A percentile compares a stretch with the other conserved stretches of the same genome.
These are phyloP conservation scores for Collybiopsis confluens DNA, from an alignment of 768 basidiomycete genomes.

Conservation along the genomic window DNA sequence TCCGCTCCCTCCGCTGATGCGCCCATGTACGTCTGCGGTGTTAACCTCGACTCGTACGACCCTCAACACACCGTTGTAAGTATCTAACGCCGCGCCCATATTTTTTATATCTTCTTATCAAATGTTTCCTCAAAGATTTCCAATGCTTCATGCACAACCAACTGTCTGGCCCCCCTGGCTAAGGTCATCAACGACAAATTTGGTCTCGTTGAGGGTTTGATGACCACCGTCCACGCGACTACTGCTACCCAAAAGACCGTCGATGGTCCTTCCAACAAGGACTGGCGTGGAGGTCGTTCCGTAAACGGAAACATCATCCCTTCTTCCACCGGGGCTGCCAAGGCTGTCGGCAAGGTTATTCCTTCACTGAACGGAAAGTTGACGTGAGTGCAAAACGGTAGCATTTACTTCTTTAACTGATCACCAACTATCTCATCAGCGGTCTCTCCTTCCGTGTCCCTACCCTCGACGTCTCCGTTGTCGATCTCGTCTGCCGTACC, in stretches of 20 bases:
- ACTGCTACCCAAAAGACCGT: constrained; percentile 96
- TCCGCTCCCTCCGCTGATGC: constrained; percentile 21
- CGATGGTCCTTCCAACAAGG: constrained; percentile 91
- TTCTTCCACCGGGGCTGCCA: constrained; percentile 97
- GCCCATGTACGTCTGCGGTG: constrained; percentile 89
- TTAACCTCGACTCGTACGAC: constrained; percentile 93
- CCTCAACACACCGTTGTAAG: constrained; percentile 79
- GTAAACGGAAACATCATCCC: constrained; percentile 99
- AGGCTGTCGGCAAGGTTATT: constrained; percentile 98
- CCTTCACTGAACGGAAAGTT: constrained; percentile 95
- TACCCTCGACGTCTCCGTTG: constrained; percentile 94
- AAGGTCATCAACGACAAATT: constrained; percentile 98
- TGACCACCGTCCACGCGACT: constrained; percentile 98
- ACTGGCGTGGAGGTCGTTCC: constrained; percentile 96
- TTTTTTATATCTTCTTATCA: background rate
- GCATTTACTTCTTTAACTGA: background rate
- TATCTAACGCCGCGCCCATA: constrained; percentile 16
- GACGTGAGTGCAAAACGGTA: constrained; percentile 65
- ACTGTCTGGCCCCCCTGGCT: constrained; percentile 98
- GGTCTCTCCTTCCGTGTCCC: constrained; percentile 98
- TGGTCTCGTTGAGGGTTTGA: constrained; percentile 93
- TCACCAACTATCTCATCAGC: constrained; percentile 29
- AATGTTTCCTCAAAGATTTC: constrained; percentile 63
- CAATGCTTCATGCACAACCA: constrained; percentile 99
- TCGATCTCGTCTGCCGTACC: constrained; percentile 92